A percentile compares a stretch with the other conserved stretches of the same genome.
Conservation (phyloP, 345 rosid species). For the Lepidium africanum region DNA sequence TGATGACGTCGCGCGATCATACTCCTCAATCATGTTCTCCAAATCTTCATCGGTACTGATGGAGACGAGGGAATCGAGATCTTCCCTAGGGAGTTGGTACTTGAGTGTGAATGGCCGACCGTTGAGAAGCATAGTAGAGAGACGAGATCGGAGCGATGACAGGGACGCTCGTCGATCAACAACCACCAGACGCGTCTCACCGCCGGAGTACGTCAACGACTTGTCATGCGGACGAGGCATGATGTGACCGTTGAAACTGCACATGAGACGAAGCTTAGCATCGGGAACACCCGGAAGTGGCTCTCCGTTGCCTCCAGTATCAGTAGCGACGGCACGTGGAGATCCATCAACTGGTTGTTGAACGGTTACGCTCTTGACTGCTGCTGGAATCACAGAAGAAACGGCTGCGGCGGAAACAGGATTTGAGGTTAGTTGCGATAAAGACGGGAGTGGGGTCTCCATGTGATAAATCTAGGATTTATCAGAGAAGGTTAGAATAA, state of each 20-base stretch:
- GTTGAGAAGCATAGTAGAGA: conserved; percentile 56
- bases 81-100: conserved; percentile 85
- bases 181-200: conserved; percentile 58
- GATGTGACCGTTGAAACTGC: conserved; percentile 83
- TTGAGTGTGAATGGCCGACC: conserved; percentile 65
- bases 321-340: conserved; percentile 33
- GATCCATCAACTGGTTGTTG: conserved; percentile 38
- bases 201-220: conserved; percentile 65
- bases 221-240: conserved; percentile 91
- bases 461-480: too few species aligned
- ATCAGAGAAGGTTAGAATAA: too few species aligned
- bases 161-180: conserved; percentile 62
- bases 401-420: conserved; percentile 12
- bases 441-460: conserved; percentile 25
- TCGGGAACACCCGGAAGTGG: conserved; percentile 49
- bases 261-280: conserved; percentile 75
- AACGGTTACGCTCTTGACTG: conserved; percentile 27
- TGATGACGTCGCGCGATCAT: conserved; percentile 44
- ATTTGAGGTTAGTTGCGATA: conserved; percentile 18
- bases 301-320: conserved; percentile 33
- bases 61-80: conserved; percentile 76
- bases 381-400: conserved; percentile 15
- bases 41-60: conserved; percentile 78
- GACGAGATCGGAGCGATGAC: conserved; percentile 40
- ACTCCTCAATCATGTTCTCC: conserved; percentile 75